Conservation (phyloP, 2,329 filamentous ascomycete species). For the Colletotrichum musicola region DNA sequence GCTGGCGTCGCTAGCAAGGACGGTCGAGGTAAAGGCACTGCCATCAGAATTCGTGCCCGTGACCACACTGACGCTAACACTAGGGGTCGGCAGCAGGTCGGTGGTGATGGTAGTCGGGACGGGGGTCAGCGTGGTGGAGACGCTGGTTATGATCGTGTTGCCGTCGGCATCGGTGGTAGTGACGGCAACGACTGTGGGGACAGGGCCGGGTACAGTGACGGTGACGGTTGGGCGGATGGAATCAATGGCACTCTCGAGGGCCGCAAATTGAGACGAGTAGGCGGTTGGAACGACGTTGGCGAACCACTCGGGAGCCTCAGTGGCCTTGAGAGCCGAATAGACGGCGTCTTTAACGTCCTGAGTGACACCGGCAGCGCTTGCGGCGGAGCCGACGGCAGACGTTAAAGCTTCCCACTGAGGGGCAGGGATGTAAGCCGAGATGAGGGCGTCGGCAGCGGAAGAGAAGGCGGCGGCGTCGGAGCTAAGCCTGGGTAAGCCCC, state of each 20-base stretch:
- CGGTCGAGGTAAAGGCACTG: conserved; percentile 30
- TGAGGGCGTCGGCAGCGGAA: conserved; percentile 44
- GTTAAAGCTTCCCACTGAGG: conserved; percentile 42
- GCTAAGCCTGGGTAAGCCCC: conserved; percentile 23
- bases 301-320: conserved; percentile 45
- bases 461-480: conserved; percentile 42
- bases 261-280: conserved; percentile 37
- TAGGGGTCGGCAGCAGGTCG: conserved; percentile 16
- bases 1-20: conserved; percentile 12
- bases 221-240: conserved; percentile 32
- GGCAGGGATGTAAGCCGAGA: conserved; percentile 47
- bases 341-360: conserved; percentile 44
- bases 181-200: conserved; percentile 40
- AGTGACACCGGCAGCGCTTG: conserved; percentile 43
- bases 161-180: conserved; percentile 44
- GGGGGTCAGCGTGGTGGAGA: conserved; percentile 39
- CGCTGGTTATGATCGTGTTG: conserved; percentile 43
- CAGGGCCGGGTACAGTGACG: conserved; percentile 23
- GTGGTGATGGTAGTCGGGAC: conserved; percentile 28
- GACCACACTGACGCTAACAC: conserved; percentile 14
- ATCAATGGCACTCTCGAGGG: conserved; percentile 42
- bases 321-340: conserved; percentile 44
- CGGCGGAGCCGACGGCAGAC: conserved; percentile 45
- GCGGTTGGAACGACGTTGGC: conserved; percentile 44
- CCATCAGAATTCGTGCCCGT: conserved; percentile 35